phyloP scores from a whole-genome alignment of 164 flowering plant genomes.

The Litsea cubeba region DNA sequence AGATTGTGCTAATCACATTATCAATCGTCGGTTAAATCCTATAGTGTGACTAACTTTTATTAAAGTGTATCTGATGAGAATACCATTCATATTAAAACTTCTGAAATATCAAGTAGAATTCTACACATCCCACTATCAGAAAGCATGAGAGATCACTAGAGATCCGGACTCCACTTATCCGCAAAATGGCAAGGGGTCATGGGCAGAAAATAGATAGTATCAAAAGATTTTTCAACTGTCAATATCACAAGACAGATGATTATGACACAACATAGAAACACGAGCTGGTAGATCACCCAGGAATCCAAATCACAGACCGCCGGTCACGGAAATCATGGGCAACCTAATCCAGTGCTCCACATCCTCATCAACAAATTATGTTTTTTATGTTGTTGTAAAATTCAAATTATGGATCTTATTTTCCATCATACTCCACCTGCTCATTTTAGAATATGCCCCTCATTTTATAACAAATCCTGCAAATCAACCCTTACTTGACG shows the following conservation, averaged over 20 bases:
- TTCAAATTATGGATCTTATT: not conserved
- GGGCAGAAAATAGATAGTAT: not conserved
- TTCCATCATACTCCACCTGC: not conserved
- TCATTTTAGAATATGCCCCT: not conserved
- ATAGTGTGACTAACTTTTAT: no score
- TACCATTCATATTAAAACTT: no score
- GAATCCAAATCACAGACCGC: not conserved
- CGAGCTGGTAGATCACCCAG: not conserved
- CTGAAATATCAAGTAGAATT: no score
- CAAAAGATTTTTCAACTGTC: not conserved
- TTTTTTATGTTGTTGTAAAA: no score
- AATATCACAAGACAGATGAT: not conserved
- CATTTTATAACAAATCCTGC: not conserved
- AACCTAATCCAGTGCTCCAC: not conserved
- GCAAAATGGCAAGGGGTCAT: not conserved
- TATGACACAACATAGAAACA: not conserved
- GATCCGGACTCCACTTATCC: no score
- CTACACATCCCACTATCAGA: no score
- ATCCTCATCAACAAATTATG: not conserved
- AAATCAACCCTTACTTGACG: not conserved
- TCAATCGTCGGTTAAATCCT: no score
- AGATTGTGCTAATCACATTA: no score
- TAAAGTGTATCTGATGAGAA: no score
- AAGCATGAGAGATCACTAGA: no score
- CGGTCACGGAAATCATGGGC: not conserved